phyloP scores from a whole-genome alignment of 148 eudicot species.

The Diospyros kaki region DNA sequence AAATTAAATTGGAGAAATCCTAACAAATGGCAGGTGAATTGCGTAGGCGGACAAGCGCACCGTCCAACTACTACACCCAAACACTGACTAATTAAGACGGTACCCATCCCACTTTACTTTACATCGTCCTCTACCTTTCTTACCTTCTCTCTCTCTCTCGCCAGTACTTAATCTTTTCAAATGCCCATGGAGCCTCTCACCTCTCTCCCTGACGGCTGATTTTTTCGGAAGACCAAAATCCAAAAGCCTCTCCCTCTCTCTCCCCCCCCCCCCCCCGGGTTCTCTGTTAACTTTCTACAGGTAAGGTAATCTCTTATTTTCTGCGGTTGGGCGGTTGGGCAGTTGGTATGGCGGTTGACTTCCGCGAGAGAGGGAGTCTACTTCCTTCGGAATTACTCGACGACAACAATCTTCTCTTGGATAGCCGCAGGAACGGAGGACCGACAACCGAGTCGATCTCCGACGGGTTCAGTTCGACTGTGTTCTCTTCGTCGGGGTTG shows the following conservation, averaged over 20 bases:
- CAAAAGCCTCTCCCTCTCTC: too few species aligned
- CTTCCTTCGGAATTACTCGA: background rate
- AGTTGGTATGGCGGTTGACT: constrained; percentile 10
- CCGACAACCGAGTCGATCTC: constrained; percentile 10
- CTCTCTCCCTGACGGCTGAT: too few species aligned
- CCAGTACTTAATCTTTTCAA: background rate
- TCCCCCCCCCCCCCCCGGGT: too few species aligned
- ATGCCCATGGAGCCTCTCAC: too few species aligned
- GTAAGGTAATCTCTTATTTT: too few species aligned
- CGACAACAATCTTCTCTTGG: constrained; percentile 4
- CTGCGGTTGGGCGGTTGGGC: background rate
- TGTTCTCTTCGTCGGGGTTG: constrained; percentile 27
- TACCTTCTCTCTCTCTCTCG: background rate
- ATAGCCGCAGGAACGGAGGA: background rate
- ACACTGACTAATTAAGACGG: background rate
- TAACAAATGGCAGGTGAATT: constrained; percentile 32
- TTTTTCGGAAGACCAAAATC: too few species aligned
- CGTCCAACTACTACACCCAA: constrained; percentile 27
- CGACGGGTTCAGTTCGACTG: constrained; percentile 9
- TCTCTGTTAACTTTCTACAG: too few species aligned
- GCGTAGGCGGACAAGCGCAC: constrained; percentile 20
- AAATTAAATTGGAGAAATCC: background rate
- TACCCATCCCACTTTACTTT: constrained; percentile 4
- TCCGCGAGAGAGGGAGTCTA: background rate
- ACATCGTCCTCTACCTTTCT: background rate